A percentile compares a stretch with the other conserved stretches of the same genome.
These are phyloP conservation scores for Vitis rupestris DNA, from an alignment of 164 flowering plant species.

Conservation along the genomic window DNA sequence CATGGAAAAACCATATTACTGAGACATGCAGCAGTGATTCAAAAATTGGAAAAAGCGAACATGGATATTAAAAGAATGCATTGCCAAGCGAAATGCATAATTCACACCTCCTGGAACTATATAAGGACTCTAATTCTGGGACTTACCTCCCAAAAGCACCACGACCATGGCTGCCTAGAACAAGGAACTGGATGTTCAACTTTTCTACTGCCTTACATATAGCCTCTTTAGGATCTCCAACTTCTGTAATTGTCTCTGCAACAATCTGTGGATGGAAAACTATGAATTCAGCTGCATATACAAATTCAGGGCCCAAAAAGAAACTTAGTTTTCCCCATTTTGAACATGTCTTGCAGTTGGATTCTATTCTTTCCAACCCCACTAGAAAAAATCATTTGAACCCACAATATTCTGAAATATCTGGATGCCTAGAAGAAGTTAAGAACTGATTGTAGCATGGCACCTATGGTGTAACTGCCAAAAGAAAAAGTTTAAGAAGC, in stretches of 20 bases:
- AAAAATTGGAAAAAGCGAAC: too few species aligned
- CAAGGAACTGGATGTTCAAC: constrained; percentile 40
- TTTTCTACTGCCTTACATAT: constrained; percentile 64
- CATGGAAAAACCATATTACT: too few species aligned
- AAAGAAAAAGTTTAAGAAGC: neutral
- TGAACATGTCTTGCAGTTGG: neutral
- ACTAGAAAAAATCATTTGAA: too few species aligned
- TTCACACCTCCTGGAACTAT: too few species aligned
- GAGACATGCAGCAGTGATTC: too few species aligned
- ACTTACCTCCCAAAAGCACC: constrained; percentile 55
- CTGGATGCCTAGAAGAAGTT: too few species aligned
- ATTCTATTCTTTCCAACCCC: neutral
- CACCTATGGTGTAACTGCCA: too few species aligned
- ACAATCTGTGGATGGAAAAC: constrained; percentile 29
- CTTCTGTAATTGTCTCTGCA: constrained; percentile 45
- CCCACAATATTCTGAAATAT: too few species aligned
- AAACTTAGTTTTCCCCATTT: neutral
- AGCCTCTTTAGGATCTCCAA: constrained; percentile 58
- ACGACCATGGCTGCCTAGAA: constrained; percentile 56
- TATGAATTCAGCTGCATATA: neutral
- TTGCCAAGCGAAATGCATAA: too few species aligned
- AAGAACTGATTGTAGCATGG: too few species aligned
- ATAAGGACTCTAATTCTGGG: neutral
- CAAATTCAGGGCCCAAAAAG: neutral
- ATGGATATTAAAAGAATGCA: too few species aligned